These are phyloP conservation scores for Candida odintsovae DNA, from an alignment of 805 yeast species.

Conservation along the genomic window DNA sequence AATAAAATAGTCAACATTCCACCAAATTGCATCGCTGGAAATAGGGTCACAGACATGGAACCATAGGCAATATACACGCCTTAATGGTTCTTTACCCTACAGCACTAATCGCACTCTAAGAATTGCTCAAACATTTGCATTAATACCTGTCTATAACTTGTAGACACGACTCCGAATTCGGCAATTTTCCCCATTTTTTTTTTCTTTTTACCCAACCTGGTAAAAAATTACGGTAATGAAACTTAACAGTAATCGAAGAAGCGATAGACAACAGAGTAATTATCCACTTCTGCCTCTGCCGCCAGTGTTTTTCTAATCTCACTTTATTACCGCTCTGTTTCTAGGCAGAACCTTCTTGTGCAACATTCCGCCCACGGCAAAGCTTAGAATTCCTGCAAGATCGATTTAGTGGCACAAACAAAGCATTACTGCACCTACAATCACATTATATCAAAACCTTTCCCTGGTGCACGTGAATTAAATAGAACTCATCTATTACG, in stretches of 20 bases:
- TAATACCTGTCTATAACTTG: background rate
- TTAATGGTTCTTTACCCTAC: too few relatives aligned
- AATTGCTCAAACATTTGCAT: background rate
- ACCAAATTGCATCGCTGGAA: too few relatives aligned
- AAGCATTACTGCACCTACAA: background rate
- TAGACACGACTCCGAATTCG: background rate
- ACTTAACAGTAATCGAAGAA: background rate
- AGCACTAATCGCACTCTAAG: too few relatives aligned
- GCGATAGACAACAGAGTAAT: too few relatives aligned
- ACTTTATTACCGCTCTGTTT: background rate
- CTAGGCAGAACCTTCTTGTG: background rate
- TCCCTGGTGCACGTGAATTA: background rate
- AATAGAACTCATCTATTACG: background rate
- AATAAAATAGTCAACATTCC: background rate
- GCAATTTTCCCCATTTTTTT: background rate
- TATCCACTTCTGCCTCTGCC: too few relatives aligned
- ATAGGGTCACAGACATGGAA: too few relatives aligned
- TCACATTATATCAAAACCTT: background rate
- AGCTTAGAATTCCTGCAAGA: background rate
- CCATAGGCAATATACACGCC: too few relatives aligned
- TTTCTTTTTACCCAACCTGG: background rate
- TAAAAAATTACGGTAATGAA: too few relatives aligned
- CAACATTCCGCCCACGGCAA: background rate
- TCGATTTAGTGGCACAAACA: background rate
- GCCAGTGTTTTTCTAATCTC: too few relatives aligned